phyloP scores from a whole-genome alignment of 495 filamentous ascomycete genomes.

The Bryoglossum gracile region DNA sequence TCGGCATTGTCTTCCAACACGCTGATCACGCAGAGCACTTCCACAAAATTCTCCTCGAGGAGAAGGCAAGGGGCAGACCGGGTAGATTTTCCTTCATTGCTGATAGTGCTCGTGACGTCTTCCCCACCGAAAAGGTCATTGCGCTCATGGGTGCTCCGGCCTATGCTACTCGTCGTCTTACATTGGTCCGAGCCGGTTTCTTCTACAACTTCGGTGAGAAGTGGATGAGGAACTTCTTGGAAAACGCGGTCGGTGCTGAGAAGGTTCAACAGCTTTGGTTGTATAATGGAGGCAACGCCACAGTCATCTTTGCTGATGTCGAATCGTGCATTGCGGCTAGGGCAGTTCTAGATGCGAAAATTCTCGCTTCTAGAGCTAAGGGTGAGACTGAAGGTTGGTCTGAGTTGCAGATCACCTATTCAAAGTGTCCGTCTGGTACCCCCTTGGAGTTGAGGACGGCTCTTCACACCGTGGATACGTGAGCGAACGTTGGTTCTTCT shows the following conservation, averaged over 20 bases:
- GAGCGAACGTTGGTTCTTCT: too few species aligned
- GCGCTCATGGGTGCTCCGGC: conserved; percentile 14
- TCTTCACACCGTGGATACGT: too few species aligned
- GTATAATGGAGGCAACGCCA: conserved; percentile 26
- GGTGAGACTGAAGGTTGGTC: conserved; percentile 7
- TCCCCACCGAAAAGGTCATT: conserved; percentile 13
- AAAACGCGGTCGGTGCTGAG: conserved; percentile 14
- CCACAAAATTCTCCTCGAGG: conserved; percentile 6
- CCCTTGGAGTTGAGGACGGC: too few species aligned
- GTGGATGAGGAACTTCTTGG: conserved; percentile 9
- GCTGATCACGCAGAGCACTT: conserved; percentile 17
- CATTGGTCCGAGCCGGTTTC: conserved; percentile 22
- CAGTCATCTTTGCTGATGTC: conserved; percentile 22
- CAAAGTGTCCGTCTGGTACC: conserved; percentile 25
- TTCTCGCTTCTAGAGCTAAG: background rate
- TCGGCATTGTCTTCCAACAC: conserved; percentile 19
- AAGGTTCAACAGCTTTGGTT: conserved; percentile 21
- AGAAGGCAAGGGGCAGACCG: conserved; percentile 3
- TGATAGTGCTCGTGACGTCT: conserved; percentile 8
- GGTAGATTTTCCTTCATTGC: conserved; percentile 19
- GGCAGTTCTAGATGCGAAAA: conserved; percentile 12
- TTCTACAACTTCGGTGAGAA: conserved; percentile 20
- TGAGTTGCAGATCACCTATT: conserved; percentile 16
- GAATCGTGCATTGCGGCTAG: conserved; percentile 17
- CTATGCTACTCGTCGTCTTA: conserved; percentile 20